Evolutionary conservation across 345 rosid species (phyloP).

Genomic region (Stellera chamaejasme): DNA sequence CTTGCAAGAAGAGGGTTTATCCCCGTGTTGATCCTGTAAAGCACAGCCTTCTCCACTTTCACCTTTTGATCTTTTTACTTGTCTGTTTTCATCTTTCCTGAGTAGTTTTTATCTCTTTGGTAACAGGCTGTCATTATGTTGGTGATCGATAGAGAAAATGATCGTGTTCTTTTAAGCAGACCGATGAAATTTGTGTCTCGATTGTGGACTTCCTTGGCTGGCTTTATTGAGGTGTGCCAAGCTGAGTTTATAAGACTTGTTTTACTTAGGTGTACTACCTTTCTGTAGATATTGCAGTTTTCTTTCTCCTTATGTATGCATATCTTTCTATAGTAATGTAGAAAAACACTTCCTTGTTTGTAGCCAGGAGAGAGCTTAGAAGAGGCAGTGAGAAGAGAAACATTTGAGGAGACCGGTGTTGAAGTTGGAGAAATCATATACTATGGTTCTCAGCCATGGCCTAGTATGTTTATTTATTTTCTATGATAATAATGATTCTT

Average conservation of each 20-base stretch:
- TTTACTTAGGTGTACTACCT: no score
- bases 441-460: slow-evolving; percentile 99
- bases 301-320: no score
- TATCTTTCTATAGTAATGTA: no score
- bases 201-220: slow-evolving; percentile 97
- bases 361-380: slow-evolving; percentile 99
- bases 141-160: slow-evolving; percentile 83
- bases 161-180: slow-evolving; percentile 67
- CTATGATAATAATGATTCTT: no score
- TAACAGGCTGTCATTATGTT: slow-evolving; percentile 91
- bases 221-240: slow-evolving; percentile 71
- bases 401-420: slow-evolving; percentile 89
- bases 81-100: not conserved
- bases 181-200: slow-evolving; percentile 79
- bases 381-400: slow-evolving; percentile 95
- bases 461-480: slow-evolving; percentile 37
- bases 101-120: slow-evolving; percentile 5
- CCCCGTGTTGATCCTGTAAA: slow-evolving; percentile 92
- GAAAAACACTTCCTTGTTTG: slow-evolving; percentile 8
- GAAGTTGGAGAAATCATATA: slow-evolving; percentile 91
- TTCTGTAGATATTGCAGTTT: no score
- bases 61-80: not conserved
- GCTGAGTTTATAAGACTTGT: no score
- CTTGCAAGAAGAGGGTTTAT: slow-evolving; percentile 60
- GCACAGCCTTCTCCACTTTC: not conserved